A percentile compares a stretch with the other conserved stretches of the same genome.
Conservation (phyloP, 306 rosid species). For the Trichosanthes truncata region DNA sequence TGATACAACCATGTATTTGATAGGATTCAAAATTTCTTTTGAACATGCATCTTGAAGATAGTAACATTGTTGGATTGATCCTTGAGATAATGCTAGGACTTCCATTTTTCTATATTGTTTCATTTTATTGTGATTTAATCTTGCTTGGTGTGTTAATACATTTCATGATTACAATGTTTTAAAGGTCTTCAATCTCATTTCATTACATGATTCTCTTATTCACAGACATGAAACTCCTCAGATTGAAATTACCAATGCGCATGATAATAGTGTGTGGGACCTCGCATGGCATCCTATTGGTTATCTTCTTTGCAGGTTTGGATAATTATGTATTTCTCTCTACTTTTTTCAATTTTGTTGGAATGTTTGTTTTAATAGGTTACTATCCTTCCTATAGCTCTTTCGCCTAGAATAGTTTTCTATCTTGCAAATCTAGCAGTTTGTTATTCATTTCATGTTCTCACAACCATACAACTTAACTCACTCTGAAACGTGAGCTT, state of each 20-base stretch:
- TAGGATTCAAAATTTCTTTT: background rate
- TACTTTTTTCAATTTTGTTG: background rate
- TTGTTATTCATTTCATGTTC: background rate
- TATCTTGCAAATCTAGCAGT: background rate
- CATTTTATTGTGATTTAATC: background rate
- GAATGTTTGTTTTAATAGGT: background rate
- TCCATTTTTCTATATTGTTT: conserved; percentile 4
- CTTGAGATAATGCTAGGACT: background rate
- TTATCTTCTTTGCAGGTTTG: conserved; percentile 95
- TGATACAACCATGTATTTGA: background rate
- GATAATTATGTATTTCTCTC: conserved; percentile 2
- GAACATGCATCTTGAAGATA: background rate
- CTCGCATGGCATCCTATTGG: conserved; percentile 99
- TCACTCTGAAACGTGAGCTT: background rate
- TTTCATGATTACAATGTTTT: background rate
- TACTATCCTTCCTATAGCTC: background rate
- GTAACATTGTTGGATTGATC: background rate
- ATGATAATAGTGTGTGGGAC: conserved; percentile 94
- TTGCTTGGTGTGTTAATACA: background rate
- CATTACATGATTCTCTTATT: conserved; percentile 17
- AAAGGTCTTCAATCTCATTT: conserved; percentile 13
- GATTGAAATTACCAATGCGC: conserved; percentile 78
- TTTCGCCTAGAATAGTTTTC: background rate
- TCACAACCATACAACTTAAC: background rate
- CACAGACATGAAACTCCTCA: conserved; percentile 93